These are phyloP conservation scores for Pichia pseudocactophila DNA, from an alignment of 805 yeast species.

Conservation along the genomic window DNA sequence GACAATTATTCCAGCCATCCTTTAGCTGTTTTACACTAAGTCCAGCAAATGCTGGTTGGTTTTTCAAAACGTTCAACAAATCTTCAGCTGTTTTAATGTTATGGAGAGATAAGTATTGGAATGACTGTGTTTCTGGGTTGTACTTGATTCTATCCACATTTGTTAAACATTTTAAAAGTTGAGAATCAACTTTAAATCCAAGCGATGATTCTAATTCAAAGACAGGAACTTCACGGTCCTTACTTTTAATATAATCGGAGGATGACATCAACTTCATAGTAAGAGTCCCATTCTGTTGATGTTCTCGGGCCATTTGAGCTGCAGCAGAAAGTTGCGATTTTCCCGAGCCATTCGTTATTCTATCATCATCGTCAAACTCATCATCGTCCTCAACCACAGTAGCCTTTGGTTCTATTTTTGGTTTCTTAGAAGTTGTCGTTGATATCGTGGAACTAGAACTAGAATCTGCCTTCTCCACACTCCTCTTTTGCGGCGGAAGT, in stretches of 20 bases:
- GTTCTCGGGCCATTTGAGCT: not conserved
- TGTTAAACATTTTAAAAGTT: conserved; percentile 60
- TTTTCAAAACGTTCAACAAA: conserved; percentile 59
- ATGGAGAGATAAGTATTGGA: conserved; percentile 83
- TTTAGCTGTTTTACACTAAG: conserved; percentile 63
- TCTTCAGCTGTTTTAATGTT: conserved; percentile 79
- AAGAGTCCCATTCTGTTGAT: conserved; percentile 4
- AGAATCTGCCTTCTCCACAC: conserved; percentile 12
- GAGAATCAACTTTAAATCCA: conserved; percentile 48
- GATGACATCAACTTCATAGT: conserved; percentile 87
- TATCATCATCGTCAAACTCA: not conserved
- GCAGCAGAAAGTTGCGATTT: conserved; percentile 1
- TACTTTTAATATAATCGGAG: conserved; percentile 72
- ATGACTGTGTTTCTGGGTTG: conserved; percentile 50
- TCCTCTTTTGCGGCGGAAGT: conserved; percentile 31
- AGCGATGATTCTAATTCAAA: conserved; percentile 60
- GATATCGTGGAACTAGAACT: too few relatives aligned
- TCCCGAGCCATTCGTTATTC: not conserved
- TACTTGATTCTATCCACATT: conserved; percentile 72
- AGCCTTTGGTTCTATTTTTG: not conserved
- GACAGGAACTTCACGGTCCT: conserved; percentile 53
- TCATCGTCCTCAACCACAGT: too few relatives aligned
- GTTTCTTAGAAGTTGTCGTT: not conserved
- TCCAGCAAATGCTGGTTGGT: conserved; percentile 84
- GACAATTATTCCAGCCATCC: conserved; percentile 94